These are phyloP conservation scores for Podila epicladia DNA, from an alignment of 192 early-diverging fungal genomes.

Conservation along the genomic window DNA sequence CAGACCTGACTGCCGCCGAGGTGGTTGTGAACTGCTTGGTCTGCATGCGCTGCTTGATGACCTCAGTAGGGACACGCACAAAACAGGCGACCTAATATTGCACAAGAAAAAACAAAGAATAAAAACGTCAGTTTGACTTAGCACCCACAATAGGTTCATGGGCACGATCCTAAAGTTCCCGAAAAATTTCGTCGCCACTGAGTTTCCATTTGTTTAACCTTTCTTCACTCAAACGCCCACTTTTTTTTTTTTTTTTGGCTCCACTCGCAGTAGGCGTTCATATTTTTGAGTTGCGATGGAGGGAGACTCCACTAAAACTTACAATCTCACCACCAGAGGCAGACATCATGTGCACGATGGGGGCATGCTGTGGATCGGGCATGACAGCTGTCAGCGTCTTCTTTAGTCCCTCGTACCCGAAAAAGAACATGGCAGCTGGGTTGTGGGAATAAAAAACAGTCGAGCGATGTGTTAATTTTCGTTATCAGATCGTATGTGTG, in stretches of 20 bases:
- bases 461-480: not conserved
- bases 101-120: not conserved
- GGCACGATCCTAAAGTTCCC: too few species aligned
- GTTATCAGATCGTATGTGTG: not conserved
- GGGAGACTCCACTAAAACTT: slow-evolving; percentile 26
- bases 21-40: slow-evolving; percentile 77
- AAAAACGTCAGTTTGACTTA: not conserved
- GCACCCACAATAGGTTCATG: too few species aligned
- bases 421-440: slow-evolving; percentile 87
- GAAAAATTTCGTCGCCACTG: too few species aligned
- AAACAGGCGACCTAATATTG: slow-evolving; percentile 80
- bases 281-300: not conserved
- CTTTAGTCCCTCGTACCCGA: slow-evolving; percentile 90
- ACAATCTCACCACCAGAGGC: slow-evolving; percentile 92
- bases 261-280: not conserved
- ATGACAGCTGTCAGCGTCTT: slow-evolving; percentile 47
- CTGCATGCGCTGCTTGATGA: slow-evolving; percentile 97
- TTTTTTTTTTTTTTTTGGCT: too few species aligned
- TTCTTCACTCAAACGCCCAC: too few species aligned
- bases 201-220: too few species aligned
- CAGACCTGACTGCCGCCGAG: slow-evolving; percentile 69
- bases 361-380: slow-evolving; percentile 59
- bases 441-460: not conserved
- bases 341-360: slow-evolving; percentile 86
- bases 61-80: slow-evolving; percentile 94